Percentiles rank a stretch among this genome's conserved stretches.
phyloP scores from a whole-genome alignment of 306 rosid species.

The Abrus precatorius region DNA sequence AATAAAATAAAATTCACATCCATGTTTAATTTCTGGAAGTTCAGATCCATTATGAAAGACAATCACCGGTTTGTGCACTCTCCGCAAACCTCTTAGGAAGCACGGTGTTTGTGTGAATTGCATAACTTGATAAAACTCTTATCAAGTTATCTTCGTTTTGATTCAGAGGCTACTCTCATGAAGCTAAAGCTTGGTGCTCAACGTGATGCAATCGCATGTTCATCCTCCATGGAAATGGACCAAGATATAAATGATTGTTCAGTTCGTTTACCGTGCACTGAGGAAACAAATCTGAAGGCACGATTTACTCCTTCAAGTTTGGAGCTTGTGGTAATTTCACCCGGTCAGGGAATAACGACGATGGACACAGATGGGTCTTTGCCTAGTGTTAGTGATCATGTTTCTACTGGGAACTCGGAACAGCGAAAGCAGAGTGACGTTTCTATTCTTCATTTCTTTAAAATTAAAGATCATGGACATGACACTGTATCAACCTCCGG shows the following conservation, averaged over 20 bases:
- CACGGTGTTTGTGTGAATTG: neutral
- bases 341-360: constrained; percentile 43
- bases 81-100: neutral
- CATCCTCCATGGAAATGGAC: constrained; percentile 33
- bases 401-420: constrained; percentile 36
- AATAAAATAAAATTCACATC: too few relatives aligned
- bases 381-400: constrained; percentile 14
- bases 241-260: constrained; percentile 48
- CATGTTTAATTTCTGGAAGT: constrained; percentile 21
- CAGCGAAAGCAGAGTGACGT: constrained; percentile 31
- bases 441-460: constrained; percentile 72
- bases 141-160: neutral
- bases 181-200: constrained; percentile 83
- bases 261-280: constrained; percentile 48
- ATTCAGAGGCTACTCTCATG: constrained; percentile 84
- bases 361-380: constrained; percentile 57
- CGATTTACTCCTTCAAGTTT: constrained; percentile 34
- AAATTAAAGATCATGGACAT: constrained; percentile 50
- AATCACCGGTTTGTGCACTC: neutral
- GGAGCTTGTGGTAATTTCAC: constrained; percentile 22
- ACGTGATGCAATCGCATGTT: constrained; percentile 44
- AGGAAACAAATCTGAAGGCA: constrained; percentile 49
- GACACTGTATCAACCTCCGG: constrained; percentile 26
- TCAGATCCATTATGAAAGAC: constrained; percentile 13
- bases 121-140: neutral